Conservation (phyloP, 768 basidiomycete species). For the Tremella yokohamensis region DNA sequence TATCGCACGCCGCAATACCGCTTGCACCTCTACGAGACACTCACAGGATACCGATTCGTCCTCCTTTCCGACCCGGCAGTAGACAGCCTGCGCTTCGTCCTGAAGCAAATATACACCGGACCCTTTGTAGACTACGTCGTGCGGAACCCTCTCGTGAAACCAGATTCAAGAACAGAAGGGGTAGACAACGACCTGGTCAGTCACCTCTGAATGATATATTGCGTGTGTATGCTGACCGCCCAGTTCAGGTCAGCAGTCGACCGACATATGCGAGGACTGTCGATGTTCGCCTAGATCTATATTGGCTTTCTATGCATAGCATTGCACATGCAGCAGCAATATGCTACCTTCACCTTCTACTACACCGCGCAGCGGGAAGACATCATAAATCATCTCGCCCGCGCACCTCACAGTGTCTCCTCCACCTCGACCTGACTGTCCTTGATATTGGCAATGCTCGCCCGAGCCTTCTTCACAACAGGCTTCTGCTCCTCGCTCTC, state of each 20-base stretch:
- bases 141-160: slow-evolving; percentile 77
- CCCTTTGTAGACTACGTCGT: slow-evolving; percentile 93
- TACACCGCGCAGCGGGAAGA: slow-evolving; percentile 1
- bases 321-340: too few relatives aligned
- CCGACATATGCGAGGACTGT: slow-evolving; percentile 48
- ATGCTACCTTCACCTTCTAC: too few relatives aligned
- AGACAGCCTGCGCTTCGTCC: slow-evolving; percentile 73
- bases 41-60: slow-evolving; percentile 90
- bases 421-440: too few relatives aligned
- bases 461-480: slow-evolving; percentile 33
- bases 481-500: slow-evolving; percentile 10
- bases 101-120: slow-evolving; percentile 87
- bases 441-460: background rate
- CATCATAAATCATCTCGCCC: background rate
- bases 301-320: slow-evolving; percentile 3
- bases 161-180: slow-evolving; percentile 78
- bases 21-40: slow-evolving; percentile 85
- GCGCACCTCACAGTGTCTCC: background rate
- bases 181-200: slow-evolving; percentile 79
- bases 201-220: background rate
- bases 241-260: slow-evolving; percentile 50
- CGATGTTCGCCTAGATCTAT: slow-evolving; percentile 39
- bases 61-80: slow-evolving; percentile 83
- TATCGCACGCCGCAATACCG: slow-evolving; percentile 91
- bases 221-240: background rate